Percentiles rank a stretch among this genome's conserved stretches.
phyloP scores from a whole-genome alignment of 495 filamentous ascomycete genomes.

The Aspergillus heteromorphus region DNA sequence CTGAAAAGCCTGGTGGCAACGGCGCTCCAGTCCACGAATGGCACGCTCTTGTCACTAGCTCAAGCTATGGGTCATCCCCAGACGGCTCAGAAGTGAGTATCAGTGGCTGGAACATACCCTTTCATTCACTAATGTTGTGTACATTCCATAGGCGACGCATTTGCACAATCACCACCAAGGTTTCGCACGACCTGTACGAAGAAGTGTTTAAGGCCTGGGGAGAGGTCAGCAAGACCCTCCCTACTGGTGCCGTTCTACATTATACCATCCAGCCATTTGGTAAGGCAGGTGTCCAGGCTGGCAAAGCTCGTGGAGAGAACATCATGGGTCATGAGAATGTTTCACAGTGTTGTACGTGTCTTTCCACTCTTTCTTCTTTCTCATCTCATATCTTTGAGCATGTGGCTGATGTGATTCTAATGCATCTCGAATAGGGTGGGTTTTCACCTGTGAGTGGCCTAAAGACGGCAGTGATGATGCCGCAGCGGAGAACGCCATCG shows the following conservation, averaged over 20 bases:
- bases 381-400: not conserved
- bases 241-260: not conserved
- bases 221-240: slow-evolving; percentile 1
- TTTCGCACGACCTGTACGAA: slow-evolving; percentile 13
- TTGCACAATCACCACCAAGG: slow-evolving; percentile 9
- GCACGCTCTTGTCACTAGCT: slow-evolving; percentile 11
- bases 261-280: slow-evolving; percentile 15
- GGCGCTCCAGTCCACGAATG: slow-evolving; percentile 3
- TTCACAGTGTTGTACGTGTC: slow-evolving; percentile 12
- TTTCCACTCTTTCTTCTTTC: not conserved
- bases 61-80: slow-evolving; percentile 4
- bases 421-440: slow-evolving; percentile 6
- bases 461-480: not conserved
- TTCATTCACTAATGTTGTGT: not conserved
- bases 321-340: slow-evolving; percentile 15
- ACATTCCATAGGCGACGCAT: slow-evolving; percentile 7
- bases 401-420: not conserved
- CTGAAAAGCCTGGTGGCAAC: slow-evolving; percentile 10
- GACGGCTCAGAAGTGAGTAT: not conserved
- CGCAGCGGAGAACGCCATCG: not conserved
- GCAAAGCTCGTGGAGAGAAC: slow-evolving; percentile 14
- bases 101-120: not conserved
- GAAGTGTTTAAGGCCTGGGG: slow-evolving; percentile 10
- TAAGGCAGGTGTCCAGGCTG: slow-evolving; percentile 8
- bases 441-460: slow-evolving; percentile 5